Evolutionary conservation across 768 basidiomycete species (phyloP).

Genomic region (Leucocoprinus leucothites): DNA sequence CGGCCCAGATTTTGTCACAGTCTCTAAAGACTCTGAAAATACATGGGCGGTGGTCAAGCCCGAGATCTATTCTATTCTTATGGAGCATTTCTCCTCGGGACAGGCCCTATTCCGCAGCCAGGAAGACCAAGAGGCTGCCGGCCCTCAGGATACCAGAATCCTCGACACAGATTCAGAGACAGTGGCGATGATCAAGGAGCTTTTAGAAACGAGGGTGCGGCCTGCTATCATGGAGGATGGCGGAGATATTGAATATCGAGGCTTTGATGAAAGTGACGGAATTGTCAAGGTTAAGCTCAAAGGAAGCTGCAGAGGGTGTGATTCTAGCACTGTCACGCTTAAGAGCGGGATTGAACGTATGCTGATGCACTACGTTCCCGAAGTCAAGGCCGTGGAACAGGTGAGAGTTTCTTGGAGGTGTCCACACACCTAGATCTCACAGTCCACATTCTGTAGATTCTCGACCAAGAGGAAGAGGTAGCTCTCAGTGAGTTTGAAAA

Average conservation of each 20-base stretch:
- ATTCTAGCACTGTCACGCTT: conserved; percentile 89
- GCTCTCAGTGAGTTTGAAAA: conserved; percentile 88
- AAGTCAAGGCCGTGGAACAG: conserved; percentile 91
- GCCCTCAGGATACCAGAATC: conserved; percentile 91
- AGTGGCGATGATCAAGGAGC: conserved; percentile 98
- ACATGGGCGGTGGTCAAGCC: conserved; percentile 92
- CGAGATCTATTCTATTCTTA: conserved; percentile 91
- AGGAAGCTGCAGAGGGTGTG: conserved; percentile 96
- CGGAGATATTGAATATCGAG: conserved; percentile 95
- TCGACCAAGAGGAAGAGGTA: conserved; percentile 87
- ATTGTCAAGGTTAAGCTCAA: conserved; percentile 89
- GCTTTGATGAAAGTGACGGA: conserved; percentile 74
- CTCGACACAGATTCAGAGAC: conserved; percentile 94
- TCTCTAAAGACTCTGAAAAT: conserved; percentile 85
- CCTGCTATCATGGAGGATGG: conserved; percentile 99
- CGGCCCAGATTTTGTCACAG: conserved; percentile 97
- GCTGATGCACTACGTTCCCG: conserved; percentile 99
- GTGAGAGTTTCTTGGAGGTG: conserved; percentile 33
- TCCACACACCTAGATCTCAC: neutral
- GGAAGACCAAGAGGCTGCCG: conserved; percentile 75
- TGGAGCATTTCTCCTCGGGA: conserved; percentile 97
- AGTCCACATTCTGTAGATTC: conserved; percentile 45
- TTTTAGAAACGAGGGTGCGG: conserved; percentile 90
- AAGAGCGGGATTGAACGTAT: conserved; percentile 98
- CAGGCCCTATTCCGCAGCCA: conserved; percentile 82